Conservation (phyloP, 2,329 filamentous ascomycete genomes). For the Microcyclospora tardicrescens region DNA sequence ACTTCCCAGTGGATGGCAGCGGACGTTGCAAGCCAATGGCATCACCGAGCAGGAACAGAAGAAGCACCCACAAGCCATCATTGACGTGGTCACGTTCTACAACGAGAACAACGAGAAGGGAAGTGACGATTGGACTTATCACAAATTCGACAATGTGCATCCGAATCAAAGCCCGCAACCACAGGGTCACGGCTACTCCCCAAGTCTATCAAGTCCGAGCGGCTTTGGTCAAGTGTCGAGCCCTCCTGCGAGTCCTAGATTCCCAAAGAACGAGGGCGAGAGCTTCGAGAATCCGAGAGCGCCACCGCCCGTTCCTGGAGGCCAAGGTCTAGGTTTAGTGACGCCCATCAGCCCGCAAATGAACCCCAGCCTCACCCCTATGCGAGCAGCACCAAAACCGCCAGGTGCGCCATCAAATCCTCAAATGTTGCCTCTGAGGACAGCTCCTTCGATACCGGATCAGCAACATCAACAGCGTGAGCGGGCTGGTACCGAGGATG, state of each 20-base stretch:
- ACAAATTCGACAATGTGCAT: constrained; percentile 88
- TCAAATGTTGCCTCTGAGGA: constrained; percentile 32
- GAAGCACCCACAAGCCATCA: constrained; percentile 88
- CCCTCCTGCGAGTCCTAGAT: constrained; percentile 71
- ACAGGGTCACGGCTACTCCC: constrained; percentile 14
- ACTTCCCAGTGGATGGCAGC: constrained; percentile 94
- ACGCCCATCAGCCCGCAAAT: constrained; percentile 28
- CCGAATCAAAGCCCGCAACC: constrained; percentile 34
- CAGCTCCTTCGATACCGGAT: constrained; percentile 36
- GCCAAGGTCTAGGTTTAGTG: constrained; percentile 29
- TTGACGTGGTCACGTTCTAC: constrained; percentile 93
- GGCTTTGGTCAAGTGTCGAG: constrained; percentile 43
- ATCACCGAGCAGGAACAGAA: constrained; percentile 93
- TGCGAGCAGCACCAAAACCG: constrained; percentile 76
- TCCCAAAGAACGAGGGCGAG: constrained; percentile 77
- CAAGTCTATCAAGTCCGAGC: constrained; percentile 1
- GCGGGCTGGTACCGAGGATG: constrained; percentile 21
- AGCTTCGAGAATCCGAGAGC: constrained; percentile 96
- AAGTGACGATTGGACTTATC: constrained; percentile 76
- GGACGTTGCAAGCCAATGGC: constrained; percentile 84
- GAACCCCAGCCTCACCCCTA: constrained; percentile 49
- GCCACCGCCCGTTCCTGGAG: constrained; percentile 70
- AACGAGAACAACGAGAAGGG: constrained; percentile 78
- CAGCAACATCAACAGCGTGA: constrained; percentile 16
- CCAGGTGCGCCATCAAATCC: constrained; percentile 38